Evolutionary conservation across 495 filamentous ascomycete genomes (phyloP), one percentile per base, ranked within the genome.

Genomic region (Penicillium soppii): DNA sequence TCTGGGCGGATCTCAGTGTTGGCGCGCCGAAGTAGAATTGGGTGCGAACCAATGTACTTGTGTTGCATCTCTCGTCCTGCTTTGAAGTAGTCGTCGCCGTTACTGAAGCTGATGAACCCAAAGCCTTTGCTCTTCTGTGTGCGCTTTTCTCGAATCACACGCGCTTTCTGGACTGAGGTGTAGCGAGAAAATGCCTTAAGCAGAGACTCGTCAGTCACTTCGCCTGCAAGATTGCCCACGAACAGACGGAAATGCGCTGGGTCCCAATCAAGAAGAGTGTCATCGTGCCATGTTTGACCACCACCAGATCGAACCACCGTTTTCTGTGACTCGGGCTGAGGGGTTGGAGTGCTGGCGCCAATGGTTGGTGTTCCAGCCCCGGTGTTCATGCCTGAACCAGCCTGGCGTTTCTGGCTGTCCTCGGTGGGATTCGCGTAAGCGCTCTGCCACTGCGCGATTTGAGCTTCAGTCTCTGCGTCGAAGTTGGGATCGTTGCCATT

Each of bases 41-140:
- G 94, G 69, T 97, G 94, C 61, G 90, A 95, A 32, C 95, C 94
- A 67, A 98, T 97, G 66, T 98, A 98, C 75, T 98, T 97, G 39
- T 92, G 91, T 66, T 97, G 86, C 95, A 98, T 98, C 71, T 97
- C 95, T 72, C 91, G 87, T 54, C 89, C 92, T 0, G 94, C 92
- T 47, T 84, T 79, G 76, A 97, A 97, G 69, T 92, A 97, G 61
- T 97, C 91, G 60, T 98, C 94, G 4, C 91, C 88, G 64, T 96
- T 88, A 54, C 85, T 88, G 72, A 98, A 98, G 66, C 89, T 92
- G 47, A 97, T 90, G 58, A 98, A 98, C 2, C 94, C 95, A 67
- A 88, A 98, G 0, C 94, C 92, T 65, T 92, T 94, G 59, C 86
- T 91, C 76, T 98, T 97, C 44, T 87, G 92, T 3, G 92, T 95